Conservation (phyloP, 345 rosid genomes). For the Salix dunnii region DNA sequence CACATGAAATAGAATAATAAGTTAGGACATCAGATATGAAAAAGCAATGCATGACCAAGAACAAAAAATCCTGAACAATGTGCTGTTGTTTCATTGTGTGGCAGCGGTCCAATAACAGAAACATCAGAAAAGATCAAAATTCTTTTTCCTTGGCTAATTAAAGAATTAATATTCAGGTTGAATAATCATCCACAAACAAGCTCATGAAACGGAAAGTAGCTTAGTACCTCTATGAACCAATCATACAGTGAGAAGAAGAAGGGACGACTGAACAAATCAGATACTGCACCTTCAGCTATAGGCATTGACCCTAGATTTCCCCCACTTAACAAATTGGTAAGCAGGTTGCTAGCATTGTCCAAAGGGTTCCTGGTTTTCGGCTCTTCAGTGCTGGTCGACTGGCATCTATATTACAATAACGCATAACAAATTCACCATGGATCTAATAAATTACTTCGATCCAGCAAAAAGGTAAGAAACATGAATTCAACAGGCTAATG, state of each 20-base stretch:
- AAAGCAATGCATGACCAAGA: background rate
- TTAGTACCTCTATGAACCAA: conserved; percentile 75
- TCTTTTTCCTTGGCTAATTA: too few species aligned
- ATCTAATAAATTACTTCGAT: background rate
- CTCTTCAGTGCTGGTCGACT: conserved; percentile 51
- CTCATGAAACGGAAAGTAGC: background rate
- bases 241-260: conserved; percentile 81
- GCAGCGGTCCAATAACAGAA: too few species aligned
- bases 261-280: conserved; percentile 82
- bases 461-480: background rate
- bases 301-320: conserved; percentile 82
- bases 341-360: conserved; percentile 85
- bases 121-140: too few species aligned
- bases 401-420: conserved; percentile 51
- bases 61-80: background rate
- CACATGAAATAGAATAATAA: conserved; percentile 12
- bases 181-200: background rate
- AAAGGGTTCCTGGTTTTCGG: conserved; percentile 57
- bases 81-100: background rate
- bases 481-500: background rate
- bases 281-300: conserved; percentile 82
- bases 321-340: conserved; percentile 77
- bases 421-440: conserved; percentile 1
- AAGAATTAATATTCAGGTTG: background rate
- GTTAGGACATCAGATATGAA: background rate